Evolutionary conservation across 2,329 filamentous ascomycete genomes (phyloP).

Genomic region (Sclerotinia sclerotiorum): DNA sequence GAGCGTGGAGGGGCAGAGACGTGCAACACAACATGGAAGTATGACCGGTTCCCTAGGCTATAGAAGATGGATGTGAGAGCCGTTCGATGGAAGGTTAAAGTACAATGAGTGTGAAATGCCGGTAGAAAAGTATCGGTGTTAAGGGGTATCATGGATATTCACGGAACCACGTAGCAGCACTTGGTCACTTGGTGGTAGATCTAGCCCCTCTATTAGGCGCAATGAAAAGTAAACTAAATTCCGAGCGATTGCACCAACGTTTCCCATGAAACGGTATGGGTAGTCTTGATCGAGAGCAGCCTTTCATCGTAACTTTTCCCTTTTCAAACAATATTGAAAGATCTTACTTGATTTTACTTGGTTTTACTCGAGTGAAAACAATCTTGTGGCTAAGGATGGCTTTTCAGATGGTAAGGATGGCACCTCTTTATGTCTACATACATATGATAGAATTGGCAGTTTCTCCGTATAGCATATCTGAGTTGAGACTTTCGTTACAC

Average conservation of each 20-base stretch:
- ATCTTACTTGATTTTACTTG: background rate
- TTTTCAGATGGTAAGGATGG: background rate
- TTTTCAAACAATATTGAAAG: background rate
- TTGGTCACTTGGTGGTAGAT: background rate
- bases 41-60: background rate
- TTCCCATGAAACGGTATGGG: background rate
- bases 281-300: background rate
- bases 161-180: slow-evolving; percentile 5
- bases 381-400: background rate
- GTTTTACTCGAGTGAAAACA: background rate
- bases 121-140: background rate
- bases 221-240: background rate
- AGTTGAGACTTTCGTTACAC: too few species aligned
- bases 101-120: background rate
- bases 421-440: too few species aligned
- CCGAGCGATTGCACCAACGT: background rate
- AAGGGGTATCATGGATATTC: background rate
- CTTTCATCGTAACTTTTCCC: background rate
- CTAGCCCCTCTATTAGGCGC: background rate
- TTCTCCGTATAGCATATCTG: too few species aligned
- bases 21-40: background rate
- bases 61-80: slow-evolving; percentile 3
- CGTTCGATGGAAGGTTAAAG: background rate
- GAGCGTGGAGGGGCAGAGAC: background rate
- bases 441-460: too few species aligned